Evolutionary conservation across 805 yeast genomes (phyloP).

Genomic region (Hyphopichia homilentoma): DNA sequence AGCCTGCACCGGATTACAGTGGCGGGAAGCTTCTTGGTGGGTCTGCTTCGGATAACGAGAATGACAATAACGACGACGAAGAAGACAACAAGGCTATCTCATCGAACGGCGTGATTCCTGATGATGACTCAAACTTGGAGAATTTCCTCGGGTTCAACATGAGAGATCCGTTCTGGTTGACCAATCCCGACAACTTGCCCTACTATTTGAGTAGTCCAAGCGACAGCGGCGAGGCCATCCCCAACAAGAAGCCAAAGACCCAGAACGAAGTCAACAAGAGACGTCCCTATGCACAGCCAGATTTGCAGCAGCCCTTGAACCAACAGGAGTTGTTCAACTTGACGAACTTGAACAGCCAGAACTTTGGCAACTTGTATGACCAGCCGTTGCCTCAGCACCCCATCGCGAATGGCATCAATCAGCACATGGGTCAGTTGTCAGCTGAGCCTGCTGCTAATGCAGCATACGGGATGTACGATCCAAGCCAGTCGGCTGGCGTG

Average conservation of each 20-base stretch:
- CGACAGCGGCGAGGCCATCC: constrained; percentile 13
- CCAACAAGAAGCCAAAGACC: constrained; percentile 1
- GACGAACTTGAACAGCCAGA: neutral
- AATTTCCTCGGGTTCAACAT: constrained; percentile 39
- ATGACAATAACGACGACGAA: neutral
- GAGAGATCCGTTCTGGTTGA: constrained; percentile 51
- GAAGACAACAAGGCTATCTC: constrained; percentile 7
- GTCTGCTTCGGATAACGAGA: neutral
- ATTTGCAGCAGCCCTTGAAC: neutral
- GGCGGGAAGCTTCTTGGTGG: too few relatives aligned
- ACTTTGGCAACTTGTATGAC: neutral
- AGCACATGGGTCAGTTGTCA: too few relatives aligned
- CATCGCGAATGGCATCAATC: too few relatives aligned
- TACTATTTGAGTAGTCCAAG: constrained; percentile 27
- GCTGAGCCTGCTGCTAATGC: too few relatives aligned
- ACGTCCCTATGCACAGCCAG: constrained; percentile 2
- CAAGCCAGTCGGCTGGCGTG: too few relatives aligned
- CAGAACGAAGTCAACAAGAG: neutral
- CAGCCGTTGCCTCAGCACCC: neutral
- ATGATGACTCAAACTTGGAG: constrained; percentile 18
- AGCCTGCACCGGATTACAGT: too few relatives aligned
- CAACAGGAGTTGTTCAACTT: constrained; percentile 2
- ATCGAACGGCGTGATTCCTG: constrained; percentile 5
- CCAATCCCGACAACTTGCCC: constrained; percentile 46
- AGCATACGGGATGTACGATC: too few relatives aligned